Evolutionary conservation across 306 rosid genomes (phyloP).

Genomic region (Medicago truncatula): DNA sequence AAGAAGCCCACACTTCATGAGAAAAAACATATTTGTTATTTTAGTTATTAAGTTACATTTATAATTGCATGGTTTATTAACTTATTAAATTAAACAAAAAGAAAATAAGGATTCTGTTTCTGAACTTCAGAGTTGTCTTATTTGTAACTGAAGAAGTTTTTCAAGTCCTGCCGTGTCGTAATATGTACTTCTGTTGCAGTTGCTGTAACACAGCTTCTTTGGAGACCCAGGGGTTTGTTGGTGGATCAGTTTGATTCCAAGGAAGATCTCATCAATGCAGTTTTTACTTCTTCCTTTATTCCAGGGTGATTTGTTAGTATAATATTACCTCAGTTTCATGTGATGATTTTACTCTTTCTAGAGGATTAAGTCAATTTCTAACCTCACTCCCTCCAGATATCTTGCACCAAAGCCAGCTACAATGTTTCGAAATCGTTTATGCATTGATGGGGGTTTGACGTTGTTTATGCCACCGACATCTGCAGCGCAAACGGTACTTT

Average conservation of each 20-base stretch:
- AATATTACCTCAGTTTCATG: slow-evolving; percentile 37
- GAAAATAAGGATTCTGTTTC: too few species aligned
- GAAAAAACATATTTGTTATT: neutral
- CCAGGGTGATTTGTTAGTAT: slow-evolving; percentile 80
- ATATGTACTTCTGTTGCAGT: slow-evolving; percentile 56
- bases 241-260: slow-evolving; percentile 94
- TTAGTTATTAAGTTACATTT: neutral
- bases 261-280: slow-evolving; percentile 97
- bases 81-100: too few species aligned
- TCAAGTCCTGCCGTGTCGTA: slow-evolving; percentile 6
- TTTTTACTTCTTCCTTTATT: slow-evolving; percentile 94
- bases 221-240: slow-evolving; percentile 96
- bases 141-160: neutral
- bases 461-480: slow-evolving; percentile 98
- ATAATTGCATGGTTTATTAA: too few species aligned
- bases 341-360: slow-evolving; percentile 22
- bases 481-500: slow-evolving; percentile 80
- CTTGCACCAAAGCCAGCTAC: slow-evolving; percentile 96
- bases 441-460: slow-evolving; percentile 96
- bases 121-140: slow-evolving; percentile 3
- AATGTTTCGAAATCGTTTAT: slow-evolving; percentile 75
- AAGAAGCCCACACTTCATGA: neutral
- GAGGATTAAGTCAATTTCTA: slow-evolving; percentile 8
- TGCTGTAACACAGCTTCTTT: slow-evolving; percentile 89
- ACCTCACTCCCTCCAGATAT: slow-evolving; percentile 58